Percentiles rank a stretch among this genome's conserved stretches.
phyloP scores from a whole-genome alignment of 139 green algal genomes.

The Trebouxia sp. region DNA sequence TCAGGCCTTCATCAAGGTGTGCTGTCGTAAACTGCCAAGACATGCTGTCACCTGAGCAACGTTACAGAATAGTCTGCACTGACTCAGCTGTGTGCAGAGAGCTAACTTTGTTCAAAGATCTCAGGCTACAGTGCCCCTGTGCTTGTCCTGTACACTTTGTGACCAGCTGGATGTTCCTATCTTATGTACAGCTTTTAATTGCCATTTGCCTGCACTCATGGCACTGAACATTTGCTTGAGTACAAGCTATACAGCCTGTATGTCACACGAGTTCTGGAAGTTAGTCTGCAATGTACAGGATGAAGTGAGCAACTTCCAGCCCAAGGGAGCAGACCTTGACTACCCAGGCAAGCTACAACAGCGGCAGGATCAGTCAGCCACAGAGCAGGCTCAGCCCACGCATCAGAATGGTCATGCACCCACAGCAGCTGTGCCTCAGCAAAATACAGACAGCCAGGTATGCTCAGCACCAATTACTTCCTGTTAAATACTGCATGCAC shows the following conservation, averaged over 20 bases:
- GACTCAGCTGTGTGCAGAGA: background rate
- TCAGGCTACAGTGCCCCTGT: background rate
- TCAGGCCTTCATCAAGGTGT: constrained; percentile 77
- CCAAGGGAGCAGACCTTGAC: constrained; percentile 74
- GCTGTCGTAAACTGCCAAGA: background rate
- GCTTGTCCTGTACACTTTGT: background rate
- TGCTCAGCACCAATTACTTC: too few relatives aligned
- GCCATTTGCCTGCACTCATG: background rate
- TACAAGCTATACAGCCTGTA: too few relatives aligned
- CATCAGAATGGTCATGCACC: constrained; percentile 10
- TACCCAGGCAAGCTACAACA: constrained; percentile 80
- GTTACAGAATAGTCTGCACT: background rate
- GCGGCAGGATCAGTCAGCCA: constrained; percentile 7
- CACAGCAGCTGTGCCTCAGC: background rate
- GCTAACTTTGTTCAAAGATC: background rate
- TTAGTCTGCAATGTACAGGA: too few relatives aligned
- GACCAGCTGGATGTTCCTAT: background rate
- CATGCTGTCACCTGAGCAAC: background rate
- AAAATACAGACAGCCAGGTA: background rate
- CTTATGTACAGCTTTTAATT: background rate
- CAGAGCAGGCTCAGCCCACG: background rate
- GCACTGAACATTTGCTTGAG: background rate
- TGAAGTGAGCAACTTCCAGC: constrained; percentile 72
- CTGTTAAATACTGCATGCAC: background rate
- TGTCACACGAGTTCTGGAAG: too few relatives aligned